Evolutionary conservation across 495 filamentous ascomycete species (phyloP).

Genomic region (Daldinia childiae): DNA sequence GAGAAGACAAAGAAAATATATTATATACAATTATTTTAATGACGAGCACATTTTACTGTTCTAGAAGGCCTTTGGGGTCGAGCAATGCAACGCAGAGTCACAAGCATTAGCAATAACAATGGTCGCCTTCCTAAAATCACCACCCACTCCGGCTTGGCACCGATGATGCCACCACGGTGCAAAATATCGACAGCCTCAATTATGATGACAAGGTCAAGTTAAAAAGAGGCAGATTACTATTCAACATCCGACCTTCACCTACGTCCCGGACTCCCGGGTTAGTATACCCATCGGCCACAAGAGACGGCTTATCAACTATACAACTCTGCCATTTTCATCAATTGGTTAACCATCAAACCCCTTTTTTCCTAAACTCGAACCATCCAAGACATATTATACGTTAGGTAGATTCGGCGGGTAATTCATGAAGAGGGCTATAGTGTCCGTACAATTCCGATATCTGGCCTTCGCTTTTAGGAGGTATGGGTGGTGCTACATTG

Average conservation of each 20-base stretch:
- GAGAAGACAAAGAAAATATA: background rate
- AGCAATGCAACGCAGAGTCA: slow-evolving; percentile 21
- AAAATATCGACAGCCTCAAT: slow-evolving; percentile 25
- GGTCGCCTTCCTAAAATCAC: slow-evolving; percentile 28
- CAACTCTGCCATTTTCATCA: background rate
- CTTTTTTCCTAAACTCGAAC: too few relatives aligned
- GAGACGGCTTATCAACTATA: background rate
- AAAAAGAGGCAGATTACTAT: slow-evolving; percentile 4
- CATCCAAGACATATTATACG: background rate
- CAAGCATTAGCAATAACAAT: slow-evolving; percentile 3
- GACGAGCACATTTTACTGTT: background rate
- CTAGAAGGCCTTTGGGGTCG: background rate
- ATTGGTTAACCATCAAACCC: background rate
- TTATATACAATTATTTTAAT: slow-evolving; percentile 4
- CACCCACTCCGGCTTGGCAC: slow-evolving; percentile 19
- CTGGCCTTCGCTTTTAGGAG: background rate
- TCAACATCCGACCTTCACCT: background rate
- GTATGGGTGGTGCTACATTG: background rate
- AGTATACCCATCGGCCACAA: background rate
- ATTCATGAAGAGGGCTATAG: slow-evolving; percentile 6
- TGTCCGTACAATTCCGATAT: background rate
- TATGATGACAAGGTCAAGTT: background rate
- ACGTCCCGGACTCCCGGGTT: background rate
- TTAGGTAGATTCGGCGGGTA: background rate
- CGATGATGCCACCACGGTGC: slow-evolving; percentile 23